Percentiles rank a stretch among this genome's conserved stretches.
phyloP scores from a whole-genome alignment of 441 rosid species.

The Omphalea diandra region DNA sequence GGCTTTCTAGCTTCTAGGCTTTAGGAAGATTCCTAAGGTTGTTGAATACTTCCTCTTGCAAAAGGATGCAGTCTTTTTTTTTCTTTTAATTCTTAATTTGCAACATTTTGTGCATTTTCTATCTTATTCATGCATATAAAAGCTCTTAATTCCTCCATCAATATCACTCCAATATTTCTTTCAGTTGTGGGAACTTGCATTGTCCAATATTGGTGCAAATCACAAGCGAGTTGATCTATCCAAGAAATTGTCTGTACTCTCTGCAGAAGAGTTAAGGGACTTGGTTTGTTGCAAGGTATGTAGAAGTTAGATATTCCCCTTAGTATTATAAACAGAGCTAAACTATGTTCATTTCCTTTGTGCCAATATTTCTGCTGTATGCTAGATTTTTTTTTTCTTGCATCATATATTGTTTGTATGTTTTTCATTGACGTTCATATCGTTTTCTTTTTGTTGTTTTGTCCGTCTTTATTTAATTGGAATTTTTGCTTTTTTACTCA shows the following conservation, averaged over 20 bases:
- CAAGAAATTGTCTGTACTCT: constrained; percentile 77
- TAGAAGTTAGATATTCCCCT: constrained; percentile 6
- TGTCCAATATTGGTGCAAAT: constrained; percentile 81
- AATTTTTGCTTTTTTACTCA: constrained; percentile 32
- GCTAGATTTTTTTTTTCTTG: neutral
- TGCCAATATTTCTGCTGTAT: neutral
- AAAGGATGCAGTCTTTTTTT: constrained; percentile 9
- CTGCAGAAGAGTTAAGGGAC: constrained; percentile 81
- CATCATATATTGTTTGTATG: neutral
- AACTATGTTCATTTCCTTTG: neutral
- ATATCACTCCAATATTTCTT: too few species aligned
- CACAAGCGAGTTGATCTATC: constrained; percentile 91
- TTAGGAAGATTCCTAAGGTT: constrained; percentile 94
- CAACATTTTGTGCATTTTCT: constrained; percentile 1
- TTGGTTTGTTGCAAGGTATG: constrained; percentile 92
- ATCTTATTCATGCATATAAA: neutral
- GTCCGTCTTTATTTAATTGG: neutral
- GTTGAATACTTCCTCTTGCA: constrained; percentile 14
- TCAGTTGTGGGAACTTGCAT: constrained; percentile 88
- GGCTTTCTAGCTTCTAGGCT: constrained; percentile 87
- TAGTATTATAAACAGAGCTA: neutral
- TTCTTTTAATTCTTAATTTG: neutral
- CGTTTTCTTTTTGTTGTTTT: neutral
- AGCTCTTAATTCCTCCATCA: neutral
- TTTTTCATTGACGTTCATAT: neutral